Percentiles rank a stretch among this genome's conserved stretches.
Conservation (phyloP, 2,329 filamentous ascomycete species). For the Calycina marina region DNA sequence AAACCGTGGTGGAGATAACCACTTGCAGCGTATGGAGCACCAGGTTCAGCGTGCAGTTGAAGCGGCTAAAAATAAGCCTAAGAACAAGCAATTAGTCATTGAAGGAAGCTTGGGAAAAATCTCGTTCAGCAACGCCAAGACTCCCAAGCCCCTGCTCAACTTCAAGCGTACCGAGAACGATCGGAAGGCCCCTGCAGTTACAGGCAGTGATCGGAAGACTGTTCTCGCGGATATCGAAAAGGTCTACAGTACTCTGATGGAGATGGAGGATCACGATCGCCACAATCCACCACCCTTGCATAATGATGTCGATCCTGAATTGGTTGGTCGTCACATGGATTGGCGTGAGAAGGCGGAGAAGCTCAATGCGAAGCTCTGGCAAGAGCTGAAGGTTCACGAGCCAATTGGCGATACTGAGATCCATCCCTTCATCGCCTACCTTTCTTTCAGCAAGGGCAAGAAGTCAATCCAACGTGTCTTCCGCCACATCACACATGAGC, state of each 20-base stretch:
- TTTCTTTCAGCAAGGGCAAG: conserved; percentile 92
- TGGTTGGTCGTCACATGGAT: conserved; percentile 60
- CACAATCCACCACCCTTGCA: conserved; percentile 52
- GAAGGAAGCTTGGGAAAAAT: conserved; percentile 96
- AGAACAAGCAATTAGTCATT: conserved; percentile 93
- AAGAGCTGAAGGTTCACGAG: conserved; percentile 79
- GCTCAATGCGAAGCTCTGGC: conserved; percentile 75
- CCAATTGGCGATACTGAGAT: conserved; percentile 63
- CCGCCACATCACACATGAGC: conserved; percentile 80
- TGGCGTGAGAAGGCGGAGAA: conserved; percentile 58
- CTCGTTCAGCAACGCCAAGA: conserved; percentile 97
- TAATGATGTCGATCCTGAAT: conserved; percentile 49
- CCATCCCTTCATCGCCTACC: conserved; percentile 91
- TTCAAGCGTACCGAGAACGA: conserved; percentile 72
- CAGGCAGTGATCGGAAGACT: conserved; percentile 61
- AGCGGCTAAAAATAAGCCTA: conserved; percentile 91
- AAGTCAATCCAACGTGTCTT: conserved; percentile 91
- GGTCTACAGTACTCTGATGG: conserved; percentile 80
- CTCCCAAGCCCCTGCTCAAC: conserved; percentile 84
- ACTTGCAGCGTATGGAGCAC: conserved; percentile 98
- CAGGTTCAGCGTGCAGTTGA: conserved; percentile 96
- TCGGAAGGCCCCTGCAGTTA: conserved; percentile 33
- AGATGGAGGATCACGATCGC: conserved; percentile 84
- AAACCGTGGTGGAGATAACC: conserved; percentile 78
- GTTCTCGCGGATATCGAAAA: conserved; percentile 77